These are phyloP conservation scores for Phaeotremella fagi DNA, from an alignment of 768 basidiomycete genomes.

Conservation along the genomic window DNA sequence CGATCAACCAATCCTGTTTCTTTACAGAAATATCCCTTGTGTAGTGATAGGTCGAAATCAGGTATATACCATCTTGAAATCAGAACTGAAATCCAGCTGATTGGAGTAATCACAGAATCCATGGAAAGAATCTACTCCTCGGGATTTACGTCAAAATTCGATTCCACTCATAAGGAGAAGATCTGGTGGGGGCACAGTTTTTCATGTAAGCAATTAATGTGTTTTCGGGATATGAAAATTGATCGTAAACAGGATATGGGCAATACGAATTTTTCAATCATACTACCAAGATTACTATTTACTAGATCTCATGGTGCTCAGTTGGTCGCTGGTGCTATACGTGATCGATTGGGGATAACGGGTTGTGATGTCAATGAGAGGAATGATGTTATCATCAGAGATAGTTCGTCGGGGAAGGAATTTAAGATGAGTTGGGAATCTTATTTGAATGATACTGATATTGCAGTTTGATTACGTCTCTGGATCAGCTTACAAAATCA, in stretches of 20 bases:
- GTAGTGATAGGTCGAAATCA: slow-evolving; percentile 91
- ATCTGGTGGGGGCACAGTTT: slow-evolving; percentile 94
- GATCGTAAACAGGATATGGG: slow-evolving; percentile 69
- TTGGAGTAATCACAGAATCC: slow-evolving; percentile 61
- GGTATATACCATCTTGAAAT: slow-evolving; percentile 34
- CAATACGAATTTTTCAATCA: slow-evolving; percentile 95
- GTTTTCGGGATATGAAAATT: neutral
- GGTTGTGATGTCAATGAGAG: slow-evolving; percentile 77
- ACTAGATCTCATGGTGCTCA: slow-evolving; percentile 72
- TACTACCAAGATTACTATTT: slow-evolving; percentile 74
- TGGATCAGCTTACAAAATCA: slow-evolving; percentile 95
- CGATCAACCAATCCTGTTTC: slow-evolving; percentile 66
- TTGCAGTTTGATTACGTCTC: slow-evolving; percentile 64
- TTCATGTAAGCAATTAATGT: slow-evolving; percentile 63
- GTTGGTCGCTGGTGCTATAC: slow-evolving; percentile 71
- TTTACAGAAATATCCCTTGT: slow-evolving; percentile 83
- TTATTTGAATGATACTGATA: neutral
- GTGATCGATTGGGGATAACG: slow-evolving; percentile 61
- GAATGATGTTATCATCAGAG: slow-evolving; percentile 79
- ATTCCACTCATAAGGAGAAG: slow-evolving; percentile 77
- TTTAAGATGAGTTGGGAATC: slow-evolving; percentile 74
- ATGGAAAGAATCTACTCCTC: slow-evolving; percentile 91
- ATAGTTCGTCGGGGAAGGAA: slow-evolving; percentile 33
- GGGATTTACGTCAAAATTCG: slow-evolving; percentile 53
- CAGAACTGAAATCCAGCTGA: neutral